A percentile compares a stretch with the other conserved stretches of the same genome.
Conservation (phyloP, 2,329 filamentous ascomycete species). For the Epicoccum nigrum region DNA sequence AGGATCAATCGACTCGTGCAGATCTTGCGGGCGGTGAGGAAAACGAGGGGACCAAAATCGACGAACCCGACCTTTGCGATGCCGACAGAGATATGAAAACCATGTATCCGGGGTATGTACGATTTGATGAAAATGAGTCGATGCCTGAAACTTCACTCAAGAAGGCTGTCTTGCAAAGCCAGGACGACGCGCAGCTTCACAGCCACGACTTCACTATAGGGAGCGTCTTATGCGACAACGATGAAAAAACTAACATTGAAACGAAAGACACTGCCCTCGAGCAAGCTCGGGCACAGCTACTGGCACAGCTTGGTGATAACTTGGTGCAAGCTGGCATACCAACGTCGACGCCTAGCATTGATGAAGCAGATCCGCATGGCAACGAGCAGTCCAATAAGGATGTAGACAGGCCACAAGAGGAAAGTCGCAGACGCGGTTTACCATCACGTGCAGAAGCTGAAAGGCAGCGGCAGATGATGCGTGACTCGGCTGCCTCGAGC, state of each 20-base stretch:
- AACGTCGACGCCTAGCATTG: background rate
- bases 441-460: constrained; percentile 31
- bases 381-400: background rate
- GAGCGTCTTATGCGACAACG: background rate
- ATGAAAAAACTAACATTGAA: constrained; percentile 4
- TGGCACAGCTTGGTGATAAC: constrained; percentile 49
- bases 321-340: constrained; percentile 31
- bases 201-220: background rate
- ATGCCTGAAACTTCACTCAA: background rate
- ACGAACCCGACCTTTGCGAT: background rate
- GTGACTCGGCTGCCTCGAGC: constrained; percentile 5
- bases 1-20: background rate
- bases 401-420: background rate
- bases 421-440: constrained; percentile 1
- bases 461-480: constrained; percentile 26
- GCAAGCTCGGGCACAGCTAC: constrained; percentile 56
- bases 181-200: constrained; percentile 2
- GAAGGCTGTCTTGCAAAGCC: constrained; percentile 28
- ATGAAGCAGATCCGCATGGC: background rate
- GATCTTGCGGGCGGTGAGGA: background rate
- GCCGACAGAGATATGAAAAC: background rate
- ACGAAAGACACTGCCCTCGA: constrained; percentile 48
- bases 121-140: background rate
- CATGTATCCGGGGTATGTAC: constrained; percentile 1
- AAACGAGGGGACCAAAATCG: background rate